These are phyloP conservation scores for Lonicera japonica DNA, from an alignment of 129 eudicot species.

Conservation along the genomic window DNA sequence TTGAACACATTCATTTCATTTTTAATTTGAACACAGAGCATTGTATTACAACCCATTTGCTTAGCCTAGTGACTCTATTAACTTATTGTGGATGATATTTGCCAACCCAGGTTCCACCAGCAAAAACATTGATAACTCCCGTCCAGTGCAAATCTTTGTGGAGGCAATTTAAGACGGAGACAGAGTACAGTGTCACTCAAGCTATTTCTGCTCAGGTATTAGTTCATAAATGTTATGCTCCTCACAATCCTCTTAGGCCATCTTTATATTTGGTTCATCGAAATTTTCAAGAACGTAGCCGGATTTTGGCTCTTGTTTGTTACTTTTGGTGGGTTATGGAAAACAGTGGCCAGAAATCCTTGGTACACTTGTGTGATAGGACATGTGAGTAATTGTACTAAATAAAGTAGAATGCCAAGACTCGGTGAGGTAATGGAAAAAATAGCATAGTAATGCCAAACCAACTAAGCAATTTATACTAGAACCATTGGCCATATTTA, in stretches of 20 bases:
- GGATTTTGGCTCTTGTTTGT: background rate
- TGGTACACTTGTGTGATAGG: too few species aligned
- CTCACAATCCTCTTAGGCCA: background rate
- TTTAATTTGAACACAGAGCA: background rate
- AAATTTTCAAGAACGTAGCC: background rate
- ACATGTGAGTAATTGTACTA: too few species aligned
- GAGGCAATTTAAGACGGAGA: conserved; percentile 87
- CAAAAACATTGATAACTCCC: conserved; percentile 84
- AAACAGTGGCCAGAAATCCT: background rate
- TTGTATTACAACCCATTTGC: too few species aligned
- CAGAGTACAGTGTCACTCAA: conserved; percentile 91
- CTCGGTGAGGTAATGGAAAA: too few species aligned
- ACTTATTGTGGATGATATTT: background rate
- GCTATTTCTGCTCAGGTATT: conserved; percentile 84
- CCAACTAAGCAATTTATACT: too few species aligned
- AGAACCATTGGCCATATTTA: too few species aligned
- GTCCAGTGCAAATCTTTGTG: conserved; percentile 93
- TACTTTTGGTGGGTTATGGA: too few species aligned
- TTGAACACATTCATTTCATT: too few species aligned
- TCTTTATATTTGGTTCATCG: background rate
- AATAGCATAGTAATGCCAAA: too few species aligned
- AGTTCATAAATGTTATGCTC: background rate
- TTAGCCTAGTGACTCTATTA: too few species aligned
- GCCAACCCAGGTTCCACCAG: conserved; percentile 57
- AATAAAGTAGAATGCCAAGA: too few species aligned